Evolutionary conservation across 768 basidiomycete species (phyloP), one percentile per base, ranked within the genome.

Genomic region (Podaxis mareebaensis): DNA sequence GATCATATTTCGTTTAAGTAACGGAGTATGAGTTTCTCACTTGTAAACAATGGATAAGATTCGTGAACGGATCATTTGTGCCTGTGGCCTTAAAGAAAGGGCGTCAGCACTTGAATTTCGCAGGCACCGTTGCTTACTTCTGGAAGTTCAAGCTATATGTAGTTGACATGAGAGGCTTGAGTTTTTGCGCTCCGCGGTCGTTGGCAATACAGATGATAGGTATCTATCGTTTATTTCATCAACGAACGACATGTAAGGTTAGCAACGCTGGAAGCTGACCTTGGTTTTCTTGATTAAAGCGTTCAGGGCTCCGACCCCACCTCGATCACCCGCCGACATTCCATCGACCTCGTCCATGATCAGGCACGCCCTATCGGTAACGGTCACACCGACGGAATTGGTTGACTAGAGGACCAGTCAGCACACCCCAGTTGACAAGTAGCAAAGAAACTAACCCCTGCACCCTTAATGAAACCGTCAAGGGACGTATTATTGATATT

Each of bases 301-400:
- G 63, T 94, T 94, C 67, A 99, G 73, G 5, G 97, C 97, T 24
- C 94, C 96, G 1, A 99, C 93, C 60, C 97, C 97, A 15, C 97
- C 97, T 51, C 97, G 84, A 75, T 99, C 97, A 17, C 97, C 97
- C 3, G 93, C 92, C 4, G 95, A 96, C 96, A 99, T 99, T 1
- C 97, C 97, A 67, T 99, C 97, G 2, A 99, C 96, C 73, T 99
- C 97, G 70, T 99, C 97, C 96, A 99, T 98, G 72, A 99, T 99
- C 51, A 99, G 79, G 67, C 95, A 93, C 0, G 91, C 85, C 72
- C 81, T 86, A 68, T 91, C 85, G 0, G 91, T 95, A 66, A 98
- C 87, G 15, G 78, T 71, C 2, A 96, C 79, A 2, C 91, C 95
- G 1, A 85, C 77, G 1, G 86, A 84, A 65, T 91, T 93, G 8